These are phyloP conservation scores for Euphorbia peplus DNA, from an alignment of 345 rosid genomes.

Conservation along the genomic window DNA sequence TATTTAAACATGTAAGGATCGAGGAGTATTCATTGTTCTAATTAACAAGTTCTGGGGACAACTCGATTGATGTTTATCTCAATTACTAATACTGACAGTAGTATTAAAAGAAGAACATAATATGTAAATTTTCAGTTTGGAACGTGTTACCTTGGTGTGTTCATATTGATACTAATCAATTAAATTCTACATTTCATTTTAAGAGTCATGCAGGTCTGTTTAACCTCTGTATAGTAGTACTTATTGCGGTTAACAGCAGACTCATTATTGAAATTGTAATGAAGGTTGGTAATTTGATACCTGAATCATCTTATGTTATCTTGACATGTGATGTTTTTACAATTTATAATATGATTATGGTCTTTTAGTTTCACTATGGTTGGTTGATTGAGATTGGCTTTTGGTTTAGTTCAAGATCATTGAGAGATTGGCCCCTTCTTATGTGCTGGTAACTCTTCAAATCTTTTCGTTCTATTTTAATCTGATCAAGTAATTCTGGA, in stretches of 20 bases:
- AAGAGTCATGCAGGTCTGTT: slow-evolving; percentile 99
- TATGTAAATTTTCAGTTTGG: no score
- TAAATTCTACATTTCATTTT: slow-evolving; percentile 22
- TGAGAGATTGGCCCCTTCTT: slow-evolving; percentile 95
- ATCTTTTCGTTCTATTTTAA: no score
- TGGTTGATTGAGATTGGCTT: slow-evolving; percentile 84
- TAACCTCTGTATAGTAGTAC: slow-evolving; percentile 95
- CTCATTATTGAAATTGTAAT: slow-evolving; percentile 90
- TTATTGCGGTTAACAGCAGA: slow-evolving; percentile 93
- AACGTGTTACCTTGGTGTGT: neutral
- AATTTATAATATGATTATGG: neutral
- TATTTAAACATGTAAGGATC: no score
- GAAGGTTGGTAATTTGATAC: slow-evolving; percentile 54
- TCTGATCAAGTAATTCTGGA: no score
- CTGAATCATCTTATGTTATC: neutral
- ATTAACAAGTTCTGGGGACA: no score
- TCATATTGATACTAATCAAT: neutral
- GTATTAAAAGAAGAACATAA: neutral
- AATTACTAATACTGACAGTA: neutral
- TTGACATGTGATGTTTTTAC: no score
- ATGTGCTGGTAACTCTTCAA: slow-evolving; percentile 98
- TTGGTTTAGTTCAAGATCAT: slow-evolving; percentile 87
- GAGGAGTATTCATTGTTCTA: no score
- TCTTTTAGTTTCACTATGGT: slow-evolving; percentile 72
- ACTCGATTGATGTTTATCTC: no score